A percentile compares a stretch with the other conserved stretches of the same genome.
These are phyloP conservation scores for Favolaschia claudopus DNA, from an alignment of 768 basidiomycete species.

Conservation along the genomic window DNA sequence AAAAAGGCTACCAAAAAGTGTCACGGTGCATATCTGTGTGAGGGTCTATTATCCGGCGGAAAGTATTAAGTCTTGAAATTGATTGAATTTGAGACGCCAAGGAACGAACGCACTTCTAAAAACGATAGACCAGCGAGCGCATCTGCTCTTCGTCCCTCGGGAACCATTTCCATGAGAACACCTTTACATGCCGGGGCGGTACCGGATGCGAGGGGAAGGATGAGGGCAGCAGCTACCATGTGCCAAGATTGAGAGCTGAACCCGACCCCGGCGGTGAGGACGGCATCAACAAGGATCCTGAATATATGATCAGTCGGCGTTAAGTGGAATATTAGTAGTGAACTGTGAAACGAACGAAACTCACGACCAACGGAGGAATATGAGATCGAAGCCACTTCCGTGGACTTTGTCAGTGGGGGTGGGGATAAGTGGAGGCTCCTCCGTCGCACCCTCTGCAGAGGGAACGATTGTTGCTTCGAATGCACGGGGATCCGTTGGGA, in stretches of 20 bases:
- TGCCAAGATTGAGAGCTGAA: slow-evolving; percentile 9
- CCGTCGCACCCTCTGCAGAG: not conserved
- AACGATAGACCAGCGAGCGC: slow-evolving; percentile 1
- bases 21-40: slow-evolving; percentile 15
- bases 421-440: not conserved
- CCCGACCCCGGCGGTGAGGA: slow-evolving; percentile 4
- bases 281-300: slow-evolving; percentile 13
- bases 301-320: not conserved
- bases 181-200: slow-evolving; percentile 17
- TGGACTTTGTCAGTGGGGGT: not conserved
- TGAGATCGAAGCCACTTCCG: slow-evolving; percentile 12
- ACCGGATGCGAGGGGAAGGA: slow-evolving; percentile 14
- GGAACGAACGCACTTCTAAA: not conserved
- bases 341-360: not conserved
- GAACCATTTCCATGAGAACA: slow-evolving; percentile 16
- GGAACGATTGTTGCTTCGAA: not conserved
- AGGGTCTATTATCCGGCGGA: not conserved
- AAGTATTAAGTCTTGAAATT: not conserved
- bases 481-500: not conserved
- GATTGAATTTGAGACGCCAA: not conserved
- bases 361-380: slow-evolving; percentile 16
- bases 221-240: slow-evolving; percentile 6
- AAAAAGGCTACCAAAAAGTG: slow-evolving; percentile 21
- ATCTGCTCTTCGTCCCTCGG: not conserved
- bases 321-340: not conserved